Percentiles rank a stretch among this genome's conserved stretches.
Evolutionary conservation across 148 eudicot genomes (phyloP).

Genomic region (Dysphania ambrosioides): DNA sequence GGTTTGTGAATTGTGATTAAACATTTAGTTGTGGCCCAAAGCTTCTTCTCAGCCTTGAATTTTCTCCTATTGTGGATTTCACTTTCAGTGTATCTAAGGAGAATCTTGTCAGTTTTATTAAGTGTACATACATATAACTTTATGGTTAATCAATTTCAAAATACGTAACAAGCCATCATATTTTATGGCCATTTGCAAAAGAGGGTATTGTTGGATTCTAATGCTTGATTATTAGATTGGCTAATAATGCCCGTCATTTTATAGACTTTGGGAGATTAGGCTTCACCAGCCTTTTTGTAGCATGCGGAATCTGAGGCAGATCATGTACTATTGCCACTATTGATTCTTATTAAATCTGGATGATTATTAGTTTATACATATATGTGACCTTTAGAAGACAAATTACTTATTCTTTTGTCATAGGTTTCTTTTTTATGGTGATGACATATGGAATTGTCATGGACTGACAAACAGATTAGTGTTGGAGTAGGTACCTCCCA

Average conservation of each 20-base stretch:
- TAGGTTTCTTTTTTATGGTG: constrained; percentile 16
- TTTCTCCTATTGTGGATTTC: constrained; percentile 12
- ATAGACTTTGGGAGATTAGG: constrained; percentile 7
- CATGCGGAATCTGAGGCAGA: constrained; percentile 21
- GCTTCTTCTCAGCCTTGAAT: constrained; percentile 16
- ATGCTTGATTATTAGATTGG: constrained; percentile 23
- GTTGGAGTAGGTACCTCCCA: constrained; percentile 17
- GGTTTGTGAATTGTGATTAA: background rate
- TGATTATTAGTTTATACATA: background rate
- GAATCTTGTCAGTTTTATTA: constrained; percentile 1
- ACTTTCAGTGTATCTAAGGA: constrained; percentile 18
- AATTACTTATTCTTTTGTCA: constrained; percentile 11
- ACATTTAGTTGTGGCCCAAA: constrained; percentile 23
- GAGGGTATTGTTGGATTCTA: constrained; percentile 6
- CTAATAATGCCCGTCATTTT: constrained; percentile 13
- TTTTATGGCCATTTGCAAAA: constrained; percentile 5
- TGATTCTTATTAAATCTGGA: constrained; percentile 3
- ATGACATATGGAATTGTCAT: constrained; percentile 4
- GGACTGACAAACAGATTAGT: constrained; percentile 21
- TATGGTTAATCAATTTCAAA: constrained; percentile 15
- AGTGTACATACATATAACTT: constrained; percentile 7
- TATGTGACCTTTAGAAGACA: constrained; percentile 10
- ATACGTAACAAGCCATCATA: background rate
- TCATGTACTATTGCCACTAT: constrained; percentile 19
- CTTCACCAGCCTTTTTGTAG: constrained; percentile 26